Evolutionary conservation across 768 basidiomycete species (phyloP).

Genomic region (Sporobolomyces phaffii): DNA sequence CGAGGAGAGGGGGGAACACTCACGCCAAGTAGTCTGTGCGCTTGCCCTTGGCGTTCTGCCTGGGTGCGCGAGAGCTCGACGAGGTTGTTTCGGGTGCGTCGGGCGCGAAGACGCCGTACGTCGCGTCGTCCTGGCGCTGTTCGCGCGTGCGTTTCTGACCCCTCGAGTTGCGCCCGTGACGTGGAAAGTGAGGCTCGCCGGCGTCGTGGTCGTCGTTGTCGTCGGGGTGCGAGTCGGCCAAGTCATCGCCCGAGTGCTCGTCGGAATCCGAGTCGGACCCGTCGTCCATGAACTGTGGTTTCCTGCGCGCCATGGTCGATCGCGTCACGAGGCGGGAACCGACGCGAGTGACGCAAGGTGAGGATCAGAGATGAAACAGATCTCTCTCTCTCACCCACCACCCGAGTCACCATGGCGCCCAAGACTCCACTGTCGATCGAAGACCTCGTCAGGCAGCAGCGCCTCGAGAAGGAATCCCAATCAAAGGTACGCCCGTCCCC

Average conservation of each 20-base stretch:
- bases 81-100: conserved; percentile 47
- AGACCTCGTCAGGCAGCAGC: conserved; percentile 75
- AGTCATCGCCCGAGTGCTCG: too few species aligned
- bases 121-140: conserved; percentile 62
- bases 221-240: too few species aligned
- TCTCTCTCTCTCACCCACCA: background rate
- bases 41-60: too few species aligned
- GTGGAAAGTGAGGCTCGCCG: conserved; percentile 28
- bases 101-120: conserved; percentile 71
- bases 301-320: background rate
- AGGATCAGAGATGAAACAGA: background rate
- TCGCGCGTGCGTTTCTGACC: conserved; percentile 55
- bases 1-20: conserved; percentile 2
- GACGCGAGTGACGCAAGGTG: conserved; percentile 43
- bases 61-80: conserved; percentile 14
- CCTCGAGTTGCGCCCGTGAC: conserved; percentile 48
- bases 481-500: conserved; percentile 59
- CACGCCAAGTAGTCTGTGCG: conserved; percentile 69
- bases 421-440: conserved; percentile 74
- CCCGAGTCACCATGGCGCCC: conserved; percentile 11
- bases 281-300: conserved; percentile 8
- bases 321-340: too few species aligned
- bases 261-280: conserved; percentile 27
- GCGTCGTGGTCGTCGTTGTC: background rate
- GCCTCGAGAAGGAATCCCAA: conserved; percentile 78